Evolutionary conservation across 2,329 filamentous ascomycete species (phyloP).

Genomic region (Neurospora sp.): DNA sequence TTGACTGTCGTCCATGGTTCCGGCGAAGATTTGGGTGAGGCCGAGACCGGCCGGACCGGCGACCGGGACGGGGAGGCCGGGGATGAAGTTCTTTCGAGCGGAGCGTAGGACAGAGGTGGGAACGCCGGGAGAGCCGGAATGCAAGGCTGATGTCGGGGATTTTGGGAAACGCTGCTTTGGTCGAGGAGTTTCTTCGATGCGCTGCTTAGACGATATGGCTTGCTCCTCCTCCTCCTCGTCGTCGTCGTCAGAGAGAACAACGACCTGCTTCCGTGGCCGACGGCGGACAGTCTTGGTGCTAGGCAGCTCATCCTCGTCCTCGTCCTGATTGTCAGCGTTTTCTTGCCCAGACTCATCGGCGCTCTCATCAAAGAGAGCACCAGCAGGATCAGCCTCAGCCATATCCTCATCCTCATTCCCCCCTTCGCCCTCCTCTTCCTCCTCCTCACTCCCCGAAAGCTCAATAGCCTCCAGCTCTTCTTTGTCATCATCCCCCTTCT

Average conservation of each 20-base stretch:
- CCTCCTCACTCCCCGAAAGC: conserved; percentile 34
- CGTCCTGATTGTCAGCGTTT: conserved; percentile 22
- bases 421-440: conserved; percentile 22
- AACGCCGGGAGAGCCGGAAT: conserved; percentile 38
- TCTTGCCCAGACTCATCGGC: conserved; percentile 22
- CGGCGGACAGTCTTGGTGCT: conserved; percentile 33
- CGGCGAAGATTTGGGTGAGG: conserved; percentile 82
- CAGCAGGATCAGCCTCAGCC: conserved; percentile 16
- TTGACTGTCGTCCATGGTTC: conserved; percentile 64
- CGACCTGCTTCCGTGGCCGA: conserved; percentile 38
- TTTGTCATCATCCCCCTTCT: conserved; percentile 25
- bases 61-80: conserved; percentile 48
- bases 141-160: conserved; percentile 31
- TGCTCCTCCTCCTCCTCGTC: conserved; percentile 29
- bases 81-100: conserved; percentile 59
- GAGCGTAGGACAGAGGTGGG: conserved; percentile 59
- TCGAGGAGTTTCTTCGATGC: conserved; percentile 31
- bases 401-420: conserved; percentile 21
- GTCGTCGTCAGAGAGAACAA: conserved; percentile 57
- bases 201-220: conserved; percentile 24
- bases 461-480: conserved; percentile 32
- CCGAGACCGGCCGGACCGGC: conserved; percentile 55
- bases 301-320: conserved; percentile 23
- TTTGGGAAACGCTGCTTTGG: conserved; percentile 30
- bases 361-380: conserved; percentile 14